Base-by-base conservation (phyloP, 768 basidiomycete species). In the Rhodotorula sphaerocarpa region DNA sequence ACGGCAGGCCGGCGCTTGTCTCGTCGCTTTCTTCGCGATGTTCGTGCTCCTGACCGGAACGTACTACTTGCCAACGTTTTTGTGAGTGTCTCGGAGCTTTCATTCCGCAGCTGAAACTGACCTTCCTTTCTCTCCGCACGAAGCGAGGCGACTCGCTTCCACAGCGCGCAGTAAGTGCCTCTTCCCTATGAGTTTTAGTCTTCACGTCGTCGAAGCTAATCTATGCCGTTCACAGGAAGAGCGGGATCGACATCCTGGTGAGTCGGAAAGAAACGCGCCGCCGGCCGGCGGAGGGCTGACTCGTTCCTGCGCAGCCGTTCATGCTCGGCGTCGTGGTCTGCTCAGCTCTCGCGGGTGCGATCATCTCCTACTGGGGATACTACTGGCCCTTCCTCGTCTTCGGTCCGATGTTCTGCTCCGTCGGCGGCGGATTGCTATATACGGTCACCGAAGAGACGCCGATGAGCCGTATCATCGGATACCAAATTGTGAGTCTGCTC, bases 361-460 rank as follows among this genome's bases (percentile, higher is more conserved):
- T 75, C 54, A 74, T 75, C 51, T 66, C 72, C 16, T 41, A 21
- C 6, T 70, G 71, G 14, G 56, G 56, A 2, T 25, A 47, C 23
- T 61, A 61, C 58, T 67, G 56, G 52, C 44, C 44, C 44, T 55
- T 75, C 70, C 72, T 78, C 57, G 67, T 75, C 27, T 55, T 58
- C 39, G 74, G 73, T 11, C 76, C 76, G 0, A 23, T 65, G 27
- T 70, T 78, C 42, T 53, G 73, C 47, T 66, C 71, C 28, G 48
- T 76, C 62, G 76, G 74, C 12, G 66, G 66, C 20, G 77, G 76
- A 16, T 68, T 76, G 6, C 70, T 78, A 31, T 76, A 75, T 72
- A 73, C 75, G 14, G 64, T 77, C 65, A 69, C 66, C 47, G 69
- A 70, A 36, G 43, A 62, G 41, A 71, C 74, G 14, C 50, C 71